Base-by-base conservation (phyloP, 768 basidiomycete species). In the Tulasnella sp. region DNA sequence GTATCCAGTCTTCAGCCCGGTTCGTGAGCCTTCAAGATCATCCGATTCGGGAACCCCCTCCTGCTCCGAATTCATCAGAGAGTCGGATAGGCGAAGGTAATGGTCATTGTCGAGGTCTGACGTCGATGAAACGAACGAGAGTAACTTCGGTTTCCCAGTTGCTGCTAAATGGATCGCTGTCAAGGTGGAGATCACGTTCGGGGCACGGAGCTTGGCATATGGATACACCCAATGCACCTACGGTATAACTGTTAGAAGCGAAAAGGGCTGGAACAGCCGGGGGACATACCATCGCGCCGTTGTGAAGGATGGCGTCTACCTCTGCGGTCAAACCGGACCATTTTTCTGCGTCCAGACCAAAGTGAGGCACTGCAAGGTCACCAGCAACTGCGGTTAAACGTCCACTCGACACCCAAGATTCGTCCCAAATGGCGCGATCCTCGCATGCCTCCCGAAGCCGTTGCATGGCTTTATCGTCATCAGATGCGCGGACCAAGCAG, bases 161-260 rank as follows among this genome's bases (percentile, higher is more conserved):
- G 82, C 77, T 2, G 88, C 88, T 25, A 99, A 77, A 32, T 86
- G 77, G 40, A 96, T 75, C 5, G 83, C 82, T 2, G 86, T 84
- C 57, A 99, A 66, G 5, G 96, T 99, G 0, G 86, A 84, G 9
- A 93, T 65, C n/a, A 98, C 96, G 68, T 99, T 99, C 12, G 93
- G 79, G 0, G 83, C 76, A 6, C 93, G 86, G 9, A 99, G 76
- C 67, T 83, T 90, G 67, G 93, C 84, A 70, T 99, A 99, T 0
- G 92, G 91, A 69, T 96, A 99, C 2, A 99, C 89, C 96, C 96
- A 99, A 66, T 99, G 96, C 12, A 98, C 90, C 89, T 91, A 65
- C 23, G 29, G 41, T 39, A 4, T 15, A 31, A n/a, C n/a, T n/a
- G n/a, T n/a, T n/a, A n/a, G n/a, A 4, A 43, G 12, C 4, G 35